Percentiles rank a stretch among this genome's conserved stretches.
Evolutionary conservation across 2,329 filamentous ascomycete genomes (phyloP).

Genomic region (Emericellopsis cladophorae): DNA sequence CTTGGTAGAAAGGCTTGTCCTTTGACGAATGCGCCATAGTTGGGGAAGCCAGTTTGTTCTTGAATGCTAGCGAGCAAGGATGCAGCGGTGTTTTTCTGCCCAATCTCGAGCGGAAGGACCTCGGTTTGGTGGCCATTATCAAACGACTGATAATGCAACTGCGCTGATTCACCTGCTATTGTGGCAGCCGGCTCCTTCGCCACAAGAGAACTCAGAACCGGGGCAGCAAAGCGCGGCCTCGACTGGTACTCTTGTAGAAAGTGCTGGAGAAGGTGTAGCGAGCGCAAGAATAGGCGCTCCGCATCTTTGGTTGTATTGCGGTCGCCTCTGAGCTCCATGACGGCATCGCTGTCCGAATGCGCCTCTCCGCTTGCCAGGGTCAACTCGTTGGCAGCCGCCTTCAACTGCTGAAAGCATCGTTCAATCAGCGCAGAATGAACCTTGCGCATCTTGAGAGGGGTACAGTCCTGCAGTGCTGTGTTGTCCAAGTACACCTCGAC

Average conservation of each 20-base stretch:
- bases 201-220: constrained; percentile 42
- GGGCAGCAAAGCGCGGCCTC: constrained; percentile 45
- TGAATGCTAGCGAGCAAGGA: constrained; percentile 56
- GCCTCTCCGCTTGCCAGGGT: constrained; percentile 29
- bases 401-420: constrained; percentile 60
- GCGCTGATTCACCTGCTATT: constrained; percentile 49
- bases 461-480: constrained; percentile 33
- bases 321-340: constrained; percentile 36
- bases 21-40: constrained; percentile 59
- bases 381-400: constrained; percentile 45
- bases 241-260: constrained; percentile 54
- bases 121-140: constrained; percentile 46
- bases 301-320: constrained; percentile 32
- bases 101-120: constrained; percentile 51
- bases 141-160: constrained; percentile 64
- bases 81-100: constrained; percentile 55
- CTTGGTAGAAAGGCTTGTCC: constrained; percentile 53
- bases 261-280: constrained; percentile 53
- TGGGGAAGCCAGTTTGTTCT: constrained; percentile 61
- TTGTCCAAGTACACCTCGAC: constrained; percentile 56
- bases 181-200: constrained; percentile 31
- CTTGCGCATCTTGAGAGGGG: constrained; percentile 34
- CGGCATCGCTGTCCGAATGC: constrained; percentile 31
- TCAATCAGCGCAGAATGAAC: constrained; percentile 60
- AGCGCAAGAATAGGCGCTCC: constrained; percentile 51